These are phyloP conservation scores for Ascochyta clinopodiicola DNA, from an alignment of 2,329 filamentous ascomycete species.

Conservation along the genomic window DNA sequence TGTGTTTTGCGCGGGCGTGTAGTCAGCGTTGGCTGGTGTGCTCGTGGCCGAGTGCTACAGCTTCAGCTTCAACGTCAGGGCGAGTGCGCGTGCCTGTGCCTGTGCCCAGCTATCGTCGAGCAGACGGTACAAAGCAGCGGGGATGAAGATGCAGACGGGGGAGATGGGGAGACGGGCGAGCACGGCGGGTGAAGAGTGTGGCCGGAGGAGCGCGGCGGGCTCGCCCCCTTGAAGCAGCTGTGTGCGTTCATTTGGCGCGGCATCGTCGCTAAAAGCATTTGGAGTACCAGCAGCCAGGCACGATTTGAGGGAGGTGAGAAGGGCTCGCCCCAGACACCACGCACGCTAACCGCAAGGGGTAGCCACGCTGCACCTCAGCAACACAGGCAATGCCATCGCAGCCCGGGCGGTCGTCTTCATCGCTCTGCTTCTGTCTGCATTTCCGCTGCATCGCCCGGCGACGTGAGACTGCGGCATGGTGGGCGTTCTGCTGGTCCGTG, in stretches of 20 bases:
- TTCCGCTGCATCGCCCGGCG: neutral
- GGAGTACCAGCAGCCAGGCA: neutral
- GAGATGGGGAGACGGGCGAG: slow-evolving; percentile 4
- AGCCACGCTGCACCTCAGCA: neutral
- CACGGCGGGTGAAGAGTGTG: slow-evolving; percentile 8
- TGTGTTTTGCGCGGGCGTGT: slow-evolving; percentile 4
- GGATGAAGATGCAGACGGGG: slow-evolving; percentile 5
- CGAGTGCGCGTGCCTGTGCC: neutral
- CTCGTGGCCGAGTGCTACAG: neutral
- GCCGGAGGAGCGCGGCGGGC: slow-evolving; percentile 9
- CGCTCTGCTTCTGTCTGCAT: neutral
- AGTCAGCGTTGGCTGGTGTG: slow-evolving; percentile 22
- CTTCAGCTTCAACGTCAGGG: neutral
- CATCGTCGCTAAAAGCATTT: slow-evolving; percentile 14
- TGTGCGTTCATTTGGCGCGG: slow-evolving; percentile 10
- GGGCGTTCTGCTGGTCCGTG: slow-evolving; percentile 17
- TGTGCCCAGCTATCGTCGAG: slow-evolving; percentile 5
- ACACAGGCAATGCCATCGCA: neutral
- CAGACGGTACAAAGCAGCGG: slow-evolving; percentile 10
- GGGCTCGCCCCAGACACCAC: neutral
- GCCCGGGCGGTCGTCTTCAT: neutral
- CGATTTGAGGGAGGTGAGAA: slow-evolving; percentile 2
- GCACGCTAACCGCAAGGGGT: slow-evolving; percentile 4
- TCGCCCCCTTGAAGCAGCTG: slow-evolving; percentile 15
- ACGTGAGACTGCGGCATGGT: slow-evolving; percentile 3